Percentiles rank a stretch among this genome's conserved stretches.
Conservation (phyloP, 768 basidiomycete species). For the Rhizopogon vesiculosus region DNA sequence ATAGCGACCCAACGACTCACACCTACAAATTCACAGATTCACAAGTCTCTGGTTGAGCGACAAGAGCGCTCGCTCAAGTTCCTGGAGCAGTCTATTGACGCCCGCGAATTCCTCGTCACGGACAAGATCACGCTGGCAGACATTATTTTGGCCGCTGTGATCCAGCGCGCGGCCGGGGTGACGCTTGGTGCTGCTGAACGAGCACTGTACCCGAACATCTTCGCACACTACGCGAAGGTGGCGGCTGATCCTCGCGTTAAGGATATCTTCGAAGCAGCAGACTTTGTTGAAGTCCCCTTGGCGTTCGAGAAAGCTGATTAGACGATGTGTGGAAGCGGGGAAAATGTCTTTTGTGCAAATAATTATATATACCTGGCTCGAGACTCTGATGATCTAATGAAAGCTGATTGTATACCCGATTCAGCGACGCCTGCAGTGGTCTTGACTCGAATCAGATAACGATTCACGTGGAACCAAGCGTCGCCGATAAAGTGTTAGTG, state of each 20-base stretch:
- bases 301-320: conserved; percentile 1
- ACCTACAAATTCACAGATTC: conserved; percentile 7
- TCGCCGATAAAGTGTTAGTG: conserved; percentile 41
- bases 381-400: neutral
- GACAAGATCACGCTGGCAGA: conserved; percentile 23
- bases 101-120: conserved; percentile 17
- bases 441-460: conserved; percentile 10
- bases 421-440: conserved; percentile 15
- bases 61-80: conserved; percentile 17
- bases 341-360: too few species aligned
- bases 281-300: conserved; percentile 14
- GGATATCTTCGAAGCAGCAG: conserved; percentile 11
- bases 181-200: conserved; percentile 25
- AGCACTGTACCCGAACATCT: conserved; percentile 18
- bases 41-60: conserved; percentile 9
- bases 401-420: conserved; percentile 5
- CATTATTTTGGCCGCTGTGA: conserved; percentile 18
- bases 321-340: neutral
- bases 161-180: conserved; percentile 14
- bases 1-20: neutral
- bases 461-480: conserved; percentile 43
- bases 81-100: conserved; percentile 21
- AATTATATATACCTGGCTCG: neutral
- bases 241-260: conserved; percentile 11
- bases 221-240: conserved; percentile 21